phyloP scores from a whole-genome alignment of 495 filamentous ascomycete genomes.

The Talaromyces proteolyticus region DNA sequence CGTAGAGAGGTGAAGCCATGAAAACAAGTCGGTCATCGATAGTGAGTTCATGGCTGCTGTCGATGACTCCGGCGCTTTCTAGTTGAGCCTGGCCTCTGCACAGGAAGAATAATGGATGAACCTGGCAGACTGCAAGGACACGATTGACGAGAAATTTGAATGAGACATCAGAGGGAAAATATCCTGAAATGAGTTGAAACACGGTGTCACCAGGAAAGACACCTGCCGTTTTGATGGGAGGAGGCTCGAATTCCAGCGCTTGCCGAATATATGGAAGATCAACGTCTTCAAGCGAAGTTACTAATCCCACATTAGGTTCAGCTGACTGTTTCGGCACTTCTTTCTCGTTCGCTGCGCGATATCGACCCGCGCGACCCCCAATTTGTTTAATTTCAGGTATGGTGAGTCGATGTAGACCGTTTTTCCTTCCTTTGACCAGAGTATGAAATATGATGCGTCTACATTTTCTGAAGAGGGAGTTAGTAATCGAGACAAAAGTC shows the following conservation, averaged over 20 bases:
- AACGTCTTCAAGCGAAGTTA: slow-evolving; percentile 68
- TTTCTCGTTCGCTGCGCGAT: slow-evolving; percentile 57
- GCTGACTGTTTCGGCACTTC: slow-evolving; percentile 10
- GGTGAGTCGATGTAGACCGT: slow-evolving; percentile 40
- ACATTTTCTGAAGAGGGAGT: slow-evolving; percentile 52
- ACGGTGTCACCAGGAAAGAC: slow-evolving; percentile 61
- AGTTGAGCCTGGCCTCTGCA: slow-evolving; percentile 56
- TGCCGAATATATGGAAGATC: slow-evolving; percentile 59
- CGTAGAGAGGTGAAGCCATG: slow-evolving; percentile 57
- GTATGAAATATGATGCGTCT: slow-evolving; percentile 87
- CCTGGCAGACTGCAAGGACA: slow-evolving; percentile 56
- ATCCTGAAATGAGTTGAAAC: slow-evolving; percentile 65
- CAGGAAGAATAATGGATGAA: slow-evolving; percentile 65
- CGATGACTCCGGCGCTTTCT: slow-evolving; percentile 61
- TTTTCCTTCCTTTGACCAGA: slow-evolving; percentile 58
- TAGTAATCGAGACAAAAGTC: neutral
- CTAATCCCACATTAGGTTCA: slow-evolving; percentile 52
- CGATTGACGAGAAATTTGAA: slow-evolving; percentile 72
- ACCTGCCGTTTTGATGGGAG: slow-evolving; percentile 67
- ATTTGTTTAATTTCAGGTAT: slow-evolving; percentile 92
- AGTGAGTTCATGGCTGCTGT: slow-evolving; percentile 55
- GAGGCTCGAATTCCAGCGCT: slow-evolving; percentile 56
- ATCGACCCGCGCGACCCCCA: slow-evolving; percentile 87
- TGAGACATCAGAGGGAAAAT: slow-evolving; percentile 70
- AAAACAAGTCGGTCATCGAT: slow-evolving; percentile 70